These are phyloP conservation scores for Apiospora malaysiana DNA, from an alignment of 2,329 filamentous ascomycete species.

Conservation along the genomic window DNA sequence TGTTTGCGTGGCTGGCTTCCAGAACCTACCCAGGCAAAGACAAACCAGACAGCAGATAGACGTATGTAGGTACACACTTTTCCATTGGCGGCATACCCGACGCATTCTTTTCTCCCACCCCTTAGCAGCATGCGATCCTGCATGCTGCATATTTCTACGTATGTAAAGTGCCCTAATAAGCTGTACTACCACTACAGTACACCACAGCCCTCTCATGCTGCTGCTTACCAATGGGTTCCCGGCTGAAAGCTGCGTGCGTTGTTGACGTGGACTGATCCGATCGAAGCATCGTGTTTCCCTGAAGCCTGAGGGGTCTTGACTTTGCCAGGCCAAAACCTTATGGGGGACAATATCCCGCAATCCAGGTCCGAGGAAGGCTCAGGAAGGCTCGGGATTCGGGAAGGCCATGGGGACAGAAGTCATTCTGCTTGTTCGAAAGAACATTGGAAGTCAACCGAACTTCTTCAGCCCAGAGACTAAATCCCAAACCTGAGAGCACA, in stretches of 20 bases:
- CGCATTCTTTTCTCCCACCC: background rate
- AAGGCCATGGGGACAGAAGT: background rate
- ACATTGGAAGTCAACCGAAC: background rate
- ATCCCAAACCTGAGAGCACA: background rate
- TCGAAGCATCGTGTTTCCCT: constrained; percentile 16
- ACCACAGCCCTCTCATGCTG: background rate
- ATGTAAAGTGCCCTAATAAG: background rate
- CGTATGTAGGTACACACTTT: constrained; percentile 8
- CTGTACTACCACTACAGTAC: background rate
- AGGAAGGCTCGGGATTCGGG: background rate
- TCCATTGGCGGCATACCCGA: constrained; percentile 1
- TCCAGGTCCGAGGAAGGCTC: background rate
- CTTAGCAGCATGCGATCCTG: constrained; percentile 1
- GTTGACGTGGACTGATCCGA: constrained; percentile 12
- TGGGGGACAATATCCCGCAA: background rate
- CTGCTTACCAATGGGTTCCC: constrained; percentile 5
- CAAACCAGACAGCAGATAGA: background rate
- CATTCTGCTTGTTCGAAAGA: background rate
- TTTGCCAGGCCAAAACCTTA: constrained; percentile 15
- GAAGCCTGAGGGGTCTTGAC: constrained; percentile 9
- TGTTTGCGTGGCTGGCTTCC: background rate
- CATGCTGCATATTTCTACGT: background rate
- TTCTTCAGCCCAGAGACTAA: background rate
- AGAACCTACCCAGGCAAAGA: background rate
- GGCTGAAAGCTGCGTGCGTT: constrained; percentile 2